phyloP scores from a whole-genome alignment of 2,329 filamentous ascomycete genomes.

The Pyrenophora seminiperda region DNA sequence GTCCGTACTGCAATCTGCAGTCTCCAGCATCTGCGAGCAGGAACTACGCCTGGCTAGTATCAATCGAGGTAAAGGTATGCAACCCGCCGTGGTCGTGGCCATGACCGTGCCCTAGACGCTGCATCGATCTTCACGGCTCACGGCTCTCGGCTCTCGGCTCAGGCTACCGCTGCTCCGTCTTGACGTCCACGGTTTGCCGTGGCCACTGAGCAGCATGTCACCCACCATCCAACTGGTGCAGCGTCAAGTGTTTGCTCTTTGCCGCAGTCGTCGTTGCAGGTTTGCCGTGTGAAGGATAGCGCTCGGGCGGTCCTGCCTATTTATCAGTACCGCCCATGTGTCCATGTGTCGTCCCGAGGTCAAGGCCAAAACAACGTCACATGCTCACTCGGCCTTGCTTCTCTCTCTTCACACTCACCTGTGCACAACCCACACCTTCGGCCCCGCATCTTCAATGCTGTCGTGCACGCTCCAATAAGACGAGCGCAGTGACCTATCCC shows the following conservation, averaged over 20 bases:
- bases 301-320: slow-evolving; percentile 9
- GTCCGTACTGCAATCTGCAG: slow-evolving; percentile 19
- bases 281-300: slow-evolving; percentile 11
- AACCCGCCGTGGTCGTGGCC: slow-evolving; percentile 14
- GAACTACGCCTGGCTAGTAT: slow-evolving; percentile 1
- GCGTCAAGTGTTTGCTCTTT: slow-evolving; percentile 9
- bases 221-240: slow-evolving; percentile 7
- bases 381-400: slow-evolving; percentile 1
- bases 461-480: slow-evolving; percentile 16
- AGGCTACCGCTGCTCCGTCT: slow-evolving; percentile 39
- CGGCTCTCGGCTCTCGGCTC: slow-evolving; percentile 34
- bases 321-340: not conserved
- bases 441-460: slow-evolving; percentile 37
- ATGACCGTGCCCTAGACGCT: slow-evolving; percentile 26
- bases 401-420: not conserved
- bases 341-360: too few relatives aligned
- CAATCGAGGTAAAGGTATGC: slow-evolving; percentile 1
- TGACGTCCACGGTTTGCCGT: slow-evolving; percentile 16
- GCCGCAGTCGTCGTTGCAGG: slow-evolving; percentile 16
- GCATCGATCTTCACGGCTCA: slow-evolving; percentile 23
- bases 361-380: not conserved
- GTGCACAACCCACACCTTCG: slow-evolving; percentile 25
- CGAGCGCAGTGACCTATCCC: slow-evolving; percentile 28
- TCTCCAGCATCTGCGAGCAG: slow-evolving; percentile 22
- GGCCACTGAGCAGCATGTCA: slow-evolving; percentile 10